Evolutionary conservation across 192 early-diverging fungal genomes (phyloP).

Genomic region (Dimargaris xerosporica): DNA sequence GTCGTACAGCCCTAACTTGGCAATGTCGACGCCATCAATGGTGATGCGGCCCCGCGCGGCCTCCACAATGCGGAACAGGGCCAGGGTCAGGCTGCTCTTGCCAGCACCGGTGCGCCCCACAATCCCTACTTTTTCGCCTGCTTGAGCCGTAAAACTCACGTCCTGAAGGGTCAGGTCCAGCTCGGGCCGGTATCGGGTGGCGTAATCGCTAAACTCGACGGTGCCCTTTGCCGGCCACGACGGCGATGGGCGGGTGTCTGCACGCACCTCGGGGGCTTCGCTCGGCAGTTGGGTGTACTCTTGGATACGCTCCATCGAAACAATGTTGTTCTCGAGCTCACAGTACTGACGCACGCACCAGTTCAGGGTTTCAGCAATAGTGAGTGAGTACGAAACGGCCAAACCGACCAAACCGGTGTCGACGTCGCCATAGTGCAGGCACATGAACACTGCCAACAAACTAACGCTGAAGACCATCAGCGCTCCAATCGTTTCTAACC

Average conservation of each 20-base stretch:
- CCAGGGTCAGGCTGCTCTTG: slow-evolving; percentile 43
- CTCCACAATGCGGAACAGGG: slow-evolving; percentile 54
- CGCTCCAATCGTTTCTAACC: slow-evolving; percentile 67
- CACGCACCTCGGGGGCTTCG: slow-evolving; percentile 63
- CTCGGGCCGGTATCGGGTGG: slow-evolving; percentile 63
- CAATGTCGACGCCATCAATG: slow-evolving; percentile 48
- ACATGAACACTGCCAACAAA: slow-evolving; percentile 47
- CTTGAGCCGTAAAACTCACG: slow-evolving; percentile 20
- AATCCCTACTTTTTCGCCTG: slow-evolving; percentile 40
- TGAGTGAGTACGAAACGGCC: slow-evolving; percentile 48
- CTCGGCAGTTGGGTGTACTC: slow-evolving; percentile 66
- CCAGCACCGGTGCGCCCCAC: slow-evolving; percentile 56
- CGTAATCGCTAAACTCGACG: slow-evolving; percentile 61
- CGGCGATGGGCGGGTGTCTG: slow-evolving; percentile 32
- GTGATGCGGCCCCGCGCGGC: slow-evolving; percentile 41
- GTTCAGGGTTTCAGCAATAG: slow-evolving; percentile 67
- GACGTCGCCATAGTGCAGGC: slow-evolving; percentile 26
- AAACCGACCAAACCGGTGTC: slow-evolving; percentile 59
- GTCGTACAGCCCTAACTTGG: slow-evolving; percentile 29
- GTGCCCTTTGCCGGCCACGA: slow-evolving; percentile 62
- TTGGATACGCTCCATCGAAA: slow-evolving; percentile 60
- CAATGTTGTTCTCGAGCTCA: slow-evolving; percentile 62
- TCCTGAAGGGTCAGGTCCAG: slow-evolving; percentile 63
- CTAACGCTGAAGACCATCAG: slow-evolving; percentile 66
- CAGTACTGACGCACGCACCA: slow-evolving; percentile 79